Evolutionary conservation across 208 protist species (phyloP), one percentile per base, ranked within the genome.

Genomic region (Acanthamoeba castellanii): DNA sequence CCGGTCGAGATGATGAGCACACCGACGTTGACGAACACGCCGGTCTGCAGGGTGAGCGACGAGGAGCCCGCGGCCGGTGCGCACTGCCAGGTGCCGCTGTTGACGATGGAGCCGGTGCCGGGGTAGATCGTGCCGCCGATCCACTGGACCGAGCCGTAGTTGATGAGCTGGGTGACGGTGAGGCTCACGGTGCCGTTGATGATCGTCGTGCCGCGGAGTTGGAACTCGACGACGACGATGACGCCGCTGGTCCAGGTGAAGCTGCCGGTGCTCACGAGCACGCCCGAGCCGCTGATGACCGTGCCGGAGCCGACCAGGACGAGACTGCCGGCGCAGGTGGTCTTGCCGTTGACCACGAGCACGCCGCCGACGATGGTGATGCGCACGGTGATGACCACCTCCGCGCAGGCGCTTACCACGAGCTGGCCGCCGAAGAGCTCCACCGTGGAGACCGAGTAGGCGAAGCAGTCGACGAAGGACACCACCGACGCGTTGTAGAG

Each of bases 71-170:
- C 30, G 45, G 45, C 45, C 45, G 45, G 45, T 47, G 45, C 45
- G 45, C 30, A 52, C 27, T 92, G 87, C 87, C 34, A 76, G 27
- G 87, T 92, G 61, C 87, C 87, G 27, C 25, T 76, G 68, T 66
- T 92, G 68, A 92, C 25, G 87, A 92, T 92, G n/a, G 52, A 70
- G 13, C 87, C 87, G 45, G n/a, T 55, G 52, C 50, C 61, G 25
- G 87, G 59, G 42, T 55, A 55, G 42, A 92, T 70, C 14, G 59
- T 76, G 87, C 87, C 87, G 25, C 25, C n/a, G 13, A 34, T 45
- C 87, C 87, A 92, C 68, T 92, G 55, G 45, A 91, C 34, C 20
- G 84, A 37, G 27, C 84, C 84, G n/a, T 22, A 72, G 84, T 91
- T 91, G 84, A 68, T 72, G 13, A 91, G 50, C 32, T 91, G 84